phyloP scores from a whole-genome alignment of 768 basidiomycete genomes.

The Tricholomella constricta region DNA sequence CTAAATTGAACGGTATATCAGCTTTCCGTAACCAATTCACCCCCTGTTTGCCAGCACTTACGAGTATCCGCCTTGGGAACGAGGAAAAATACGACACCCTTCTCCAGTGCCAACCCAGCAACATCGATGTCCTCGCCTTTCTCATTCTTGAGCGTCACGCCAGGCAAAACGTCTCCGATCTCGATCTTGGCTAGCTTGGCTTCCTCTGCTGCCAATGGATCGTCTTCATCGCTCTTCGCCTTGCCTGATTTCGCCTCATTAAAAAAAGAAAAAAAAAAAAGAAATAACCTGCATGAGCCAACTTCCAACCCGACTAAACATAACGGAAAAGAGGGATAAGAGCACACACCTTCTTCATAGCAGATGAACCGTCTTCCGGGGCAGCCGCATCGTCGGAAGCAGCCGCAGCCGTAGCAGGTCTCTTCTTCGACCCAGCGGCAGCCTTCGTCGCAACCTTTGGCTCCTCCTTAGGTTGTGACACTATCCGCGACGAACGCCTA shows the following conservation, averaged over 20 bases:
- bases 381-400: slow-evolving; percentile 36
- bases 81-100: slow-evolving; percentile 80
- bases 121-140: slow-evolving; percentile 79
- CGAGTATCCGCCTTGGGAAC: slow-evolving; percentile 87
- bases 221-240: slow-evolving; percentile 26
- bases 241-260: slow-evolving; percentile 37
- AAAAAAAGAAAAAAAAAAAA: too few species aligned
- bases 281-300: slow-evolving; percentile 4
- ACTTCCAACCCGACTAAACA: background rate
- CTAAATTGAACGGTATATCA: slow-evolving; percentile 33
- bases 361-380: slow-evolving; percentile 33
- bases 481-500: slow-evolving; percentile 59
- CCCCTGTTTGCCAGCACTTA: slow-evolving; percentile 35
- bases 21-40: background rate
- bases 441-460: slow-evolving; percentile 22
- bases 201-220: slow-evolving; percentile 19
- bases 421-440: slow-evolving; percentile 43
- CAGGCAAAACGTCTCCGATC: slow-evolving; percentile 76
- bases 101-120: slow-evolving; percentile 59
- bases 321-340: slow-evolving; percentile 10
- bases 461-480: slow-evolving; percentile 45
- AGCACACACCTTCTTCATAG: slow-evolving; percentile 40
- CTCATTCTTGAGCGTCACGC: slow-evolving; percentile 80
- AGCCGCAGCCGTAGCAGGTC: slow-evolving; percentile 33
- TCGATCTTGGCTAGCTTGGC: slow-evolving; percentile 46